phyloP scores from a whole-genome alignment of 257 asterid species.

The Phtheirospermum japonicum region DNA sequence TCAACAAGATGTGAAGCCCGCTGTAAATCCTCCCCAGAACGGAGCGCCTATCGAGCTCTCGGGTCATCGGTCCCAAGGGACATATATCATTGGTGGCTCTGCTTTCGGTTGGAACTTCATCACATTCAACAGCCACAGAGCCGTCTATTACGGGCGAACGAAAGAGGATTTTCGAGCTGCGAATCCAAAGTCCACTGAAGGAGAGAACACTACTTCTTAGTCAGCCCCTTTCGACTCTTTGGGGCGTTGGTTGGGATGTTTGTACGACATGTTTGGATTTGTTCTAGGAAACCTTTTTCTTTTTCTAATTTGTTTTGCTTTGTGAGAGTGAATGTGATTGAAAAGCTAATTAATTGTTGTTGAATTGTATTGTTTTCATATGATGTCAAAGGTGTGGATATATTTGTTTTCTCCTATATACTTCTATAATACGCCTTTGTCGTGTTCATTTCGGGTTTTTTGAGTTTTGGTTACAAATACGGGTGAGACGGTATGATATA shows the following conservation, averaged over 20 bases:
- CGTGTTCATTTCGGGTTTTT: too few relatives aligned
- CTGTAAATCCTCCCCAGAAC: constrained; percentile 30
- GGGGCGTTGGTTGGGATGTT: neutral
- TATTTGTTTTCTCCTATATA: too few relatives aligned
- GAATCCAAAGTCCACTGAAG: constrained; percentile 32
- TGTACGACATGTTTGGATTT: too few relatives aligned
- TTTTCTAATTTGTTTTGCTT: too few relatives aligned
- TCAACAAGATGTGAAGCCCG: constrained; percentile 34
- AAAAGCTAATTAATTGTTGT: neutral
- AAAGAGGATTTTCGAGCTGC: constrained; percentile 61
- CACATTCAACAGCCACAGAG: constrained; percentile 39
- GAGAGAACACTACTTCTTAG: neutral
- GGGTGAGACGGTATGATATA: too few relatives aligned
- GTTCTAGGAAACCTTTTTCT: too few relatives aligned
- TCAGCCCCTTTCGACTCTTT: neutral
- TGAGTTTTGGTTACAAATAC: too few relatives aligned
- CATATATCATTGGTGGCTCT: constrained; percentile 68
- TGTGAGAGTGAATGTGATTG: neutral
- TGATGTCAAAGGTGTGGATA: too few relatives aligned
- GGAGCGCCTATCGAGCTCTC: constrained; percentile 25
- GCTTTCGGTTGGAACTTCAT: constrained; percentile 88
- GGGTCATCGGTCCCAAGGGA: constrained; percentile 34
- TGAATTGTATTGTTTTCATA: too few relatives aligned
- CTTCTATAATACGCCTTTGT: too few relatives aligned
- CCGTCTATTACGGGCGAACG: constrained; percentile 57